These are phyloP conservation scores for Alliaria petiolata DNA, from an alignment of 345 rosid species.

Conservation along the genomic window DNA sequence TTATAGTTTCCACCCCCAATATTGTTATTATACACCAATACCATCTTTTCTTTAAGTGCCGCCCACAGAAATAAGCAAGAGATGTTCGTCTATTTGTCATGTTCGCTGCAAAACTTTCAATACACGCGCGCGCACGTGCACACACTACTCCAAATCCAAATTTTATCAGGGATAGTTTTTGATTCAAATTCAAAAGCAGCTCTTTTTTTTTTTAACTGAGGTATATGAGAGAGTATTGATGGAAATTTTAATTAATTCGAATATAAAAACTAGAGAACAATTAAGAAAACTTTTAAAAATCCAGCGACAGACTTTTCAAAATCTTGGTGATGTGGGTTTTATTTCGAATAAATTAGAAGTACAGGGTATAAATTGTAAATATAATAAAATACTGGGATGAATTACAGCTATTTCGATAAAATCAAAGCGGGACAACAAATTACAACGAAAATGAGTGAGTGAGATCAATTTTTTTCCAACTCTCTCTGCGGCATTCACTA, in stretches of 20 bases:
- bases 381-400: neutral
- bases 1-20: neutral
- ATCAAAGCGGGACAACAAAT: neutral
- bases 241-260: too few species aligned
- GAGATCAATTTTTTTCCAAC: neutral
- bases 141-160: too few species aligned
- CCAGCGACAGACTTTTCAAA: neutral
- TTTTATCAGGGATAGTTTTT: too few species aligned
- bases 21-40: neutral
- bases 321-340: too few species aligned
- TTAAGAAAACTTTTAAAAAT: neutral
- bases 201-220: too few species aligned
- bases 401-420: neutral
- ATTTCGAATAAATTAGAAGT: too few species aligned
- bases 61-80: neutral
- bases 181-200: too few species aligned
- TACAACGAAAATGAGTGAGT: neutral
- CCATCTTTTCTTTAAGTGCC: neutral
- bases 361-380: neutral
- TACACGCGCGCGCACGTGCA: too few species aligned
- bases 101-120: too few species aligned
- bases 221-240: too few species aligned
- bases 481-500: neutral
- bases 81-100: too few species aligned
- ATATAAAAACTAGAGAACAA: neutral